Conservation (phyloP, 2,329 filamentous ascomycete species). For the Fusarium sp. region DNA sequence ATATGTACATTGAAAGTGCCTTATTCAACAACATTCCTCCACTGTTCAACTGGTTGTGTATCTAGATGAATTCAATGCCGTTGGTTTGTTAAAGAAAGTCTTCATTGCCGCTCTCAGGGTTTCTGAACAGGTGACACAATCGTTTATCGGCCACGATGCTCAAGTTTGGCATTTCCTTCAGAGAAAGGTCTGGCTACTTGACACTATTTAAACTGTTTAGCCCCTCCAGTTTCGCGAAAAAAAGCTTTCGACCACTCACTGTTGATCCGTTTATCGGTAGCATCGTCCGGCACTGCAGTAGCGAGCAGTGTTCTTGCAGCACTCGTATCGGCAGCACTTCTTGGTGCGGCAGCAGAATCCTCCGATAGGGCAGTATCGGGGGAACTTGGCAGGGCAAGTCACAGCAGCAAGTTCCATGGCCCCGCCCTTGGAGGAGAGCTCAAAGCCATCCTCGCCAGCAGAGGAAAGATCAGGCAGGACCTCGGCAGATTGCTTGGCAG, state of each 20-base stretch:
- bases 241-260: not conserved
- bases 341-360: conserved; percentile 32
- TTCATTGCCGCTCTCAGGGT: too few relatives aligned
- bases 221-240: too few relatives aligned
- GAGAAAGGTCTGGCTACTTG: too few relatives aligned
- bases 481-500: conserved; percentile 15
- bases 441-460: conserved; percentile 11
- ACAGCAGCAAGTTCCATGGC: conserved; percentile 9
- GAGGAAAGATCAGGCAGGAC: conserved; percentile 28
- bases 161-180: too few relatives aligned
- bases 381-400: conserved; percentile 33
- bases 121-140: too few relatives aligned
- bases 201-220: too few relatives aligned
- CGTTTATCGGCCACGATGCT: too few relatives aligned
- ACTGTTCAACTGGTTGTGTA: too few relatives aligned
- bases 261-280: conserved; percentile 8
- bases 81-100: too few relatives aligned
- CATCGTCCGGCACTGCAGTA: conserved; percentile 33
- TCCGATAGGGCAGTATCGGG: conserved; percentile 23
- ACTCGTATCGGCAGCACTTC: conserved; percentile 35
- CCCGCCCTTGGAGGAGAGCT: conserved; percentile 10
- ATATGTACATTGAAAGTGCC: too few relatives aligned
- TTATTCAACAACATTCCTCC: too few relatives aligned
- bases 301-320: conserved; percentile 27
- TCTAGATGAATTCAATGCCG: too few relatives aligned